Base-by-base conservation (phyloP, 805 yeast species). In the Yamadazyma insecticola region DNA sequence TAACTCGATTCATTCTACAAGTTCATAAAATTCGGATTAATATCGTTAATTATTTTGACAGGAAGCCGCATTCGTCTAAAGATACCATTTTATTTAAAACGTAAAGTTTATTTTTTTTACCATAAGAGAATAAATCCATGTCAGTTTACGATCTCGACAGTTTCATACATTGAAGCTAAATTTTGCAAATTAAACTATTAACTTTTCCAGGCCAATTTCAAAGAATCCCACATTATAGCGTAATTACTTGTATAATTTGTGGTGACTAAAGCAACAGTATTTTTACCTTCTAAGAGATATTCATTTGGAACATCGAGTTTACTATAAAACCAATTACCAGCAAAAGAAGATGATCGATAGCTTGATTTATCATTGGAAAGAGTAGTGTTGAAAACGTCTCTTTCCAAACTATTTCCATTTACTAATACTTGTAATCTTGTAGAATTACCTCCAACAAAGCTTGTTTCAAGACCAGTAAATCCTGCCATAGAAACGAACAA, bases 301-400 rank as follows among this genome's bases (percentile, higher is more conserved):
- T 25, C 16, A 3, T 21, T 25, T 10, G 18, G 16, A 11, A 34
- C 31, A 10, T 16, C 13, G 18, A 34, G 30, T 21, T 26, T 29
- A 30, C 37, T 34, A 22, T 34, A 30, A 16, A 26, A 34, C 37
- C 37, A 34, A 9, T 34, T 24, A 12, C 37, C 37, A 10, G 35
- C 37, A 30, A 34, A 34, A n/a, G 37, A 26, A 9, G 37, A 26
- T 10, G 37, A 34, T 24, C 37, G 22, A 15, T 34, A 34, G 12
- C 35, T 34, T 7, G 37, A 34, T 16, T 34, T 34, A 21, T 34
- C 37, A 26, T 34, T 34, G 24, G 24, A 34, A 9, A 34, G 23
- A 14, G 24, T 34, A 5, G 34, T 30, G 7, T 26, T 15, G 21
- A 30, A 30, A 5, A 22, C 37, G 22, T 34, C 37, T 5, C 16